These are phyloP conservation scores for Floccularia luteovirens DNA, from an alignment of 768 basidiomycete species.

Conservation along the genomic window DNA sequence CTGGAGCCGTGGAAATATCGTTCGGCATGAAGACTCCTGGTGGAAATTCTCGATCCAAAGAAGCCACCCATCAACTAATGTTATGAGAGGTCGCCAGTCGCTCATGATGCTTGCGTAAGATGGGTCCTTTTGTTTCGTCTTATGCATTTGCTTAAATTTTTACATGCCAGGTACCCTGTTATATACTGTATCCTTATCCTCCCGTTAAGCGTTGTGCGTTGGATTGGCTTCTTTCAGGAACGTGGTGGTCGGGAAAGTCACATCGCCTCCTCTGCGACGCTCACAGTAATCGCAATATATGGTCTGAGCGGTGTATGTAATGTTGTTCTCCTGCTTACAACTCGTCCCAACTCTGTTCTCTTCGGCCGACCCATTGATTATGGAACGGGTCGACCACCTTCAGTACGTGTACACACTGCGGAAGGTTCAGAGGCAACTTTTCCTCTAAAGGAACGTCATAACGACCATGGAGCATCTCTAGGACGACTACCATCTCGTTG, in stretches of 20 bases:
- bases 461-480: too few relatives aligned
- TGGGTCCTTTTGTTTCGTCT: neutral
- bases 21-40: conserved; percentile 11
- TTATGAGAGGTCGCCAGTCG: conserved; percentile 11
- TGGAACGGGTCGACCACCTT: neutral
- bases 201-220: conserved; percentile 31
- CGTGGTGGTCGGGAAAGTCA: conserved; percentile 1
- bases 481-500: too few relatives aligned
- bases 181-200: conserved; percentile 28
- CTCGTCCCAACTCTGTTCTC: conserved; percentile 24
- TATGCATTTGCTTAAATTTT: conserved; percentile 2
- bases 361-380: conserved; percentile 15
- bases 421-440: too few relatives aligned
- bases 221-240: conserved; percentile 22
- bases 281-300: conserved; percentile 23
- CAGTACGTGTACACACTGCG: too few relatives aligned
- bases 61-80: conserved; percentile 6
- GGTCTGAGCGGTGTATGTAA: conserved; percentile 31
- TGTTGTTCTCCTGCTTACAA: conserved; percentile 26
- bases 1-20: conserved; percentile 14
- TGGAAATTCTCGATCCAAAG: conserved; percentile 21
- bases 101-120: conserved; percentile 22
- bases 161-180: conserved; percentile 25
- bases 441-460: too few relatives aligned
- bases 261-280: conserved; percentile 20